Evolutionary conservation across 1,284 basidiomycete genomes (phyloP), one percentile per base, ranked within the genome.

Genomic region (Pholiota adiposa): DNA sequence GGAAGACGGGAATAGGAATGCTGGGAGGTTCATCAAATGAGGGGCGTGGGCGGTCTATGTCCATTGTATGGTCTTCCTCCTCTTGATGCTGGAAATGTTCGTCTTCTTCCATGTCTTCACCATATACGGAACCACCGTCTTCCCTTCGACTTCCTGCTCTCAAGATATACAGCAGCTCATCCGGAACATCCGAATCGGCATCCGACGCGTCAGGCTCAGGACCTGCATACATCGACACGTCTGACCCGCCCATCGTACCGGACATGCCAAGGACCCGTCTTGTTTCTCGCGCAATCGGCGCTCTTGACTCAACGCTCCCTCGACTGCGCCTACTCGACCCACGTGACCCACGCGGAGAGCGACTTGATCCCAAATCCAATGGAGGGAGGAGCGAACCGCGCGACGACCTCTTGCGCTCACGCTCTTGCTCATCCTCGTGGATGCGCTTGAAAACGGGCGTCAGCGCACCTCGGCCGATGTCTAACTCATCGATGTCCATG

Each of bases 101-200:
- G 19, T 56, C 34, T n/a, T 44, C 44, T 12, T 68, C 56, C 4
- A 58, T 55, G 0, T 58, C 53, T 1, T 61, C 51, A 12, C 67
- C 58, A 64, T 79, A 80, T 2, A 81, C 79, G 33, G 83, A 63
- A 0, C 78, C 82, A 52, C 82, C 81, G 2, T 79, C 18, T 21
- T 46, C 44, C 70, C 29, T 14, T 41, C 34, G n/a, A 65, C 55
- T 5, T 58, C 57, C 0, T 58, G 54, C 4, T 59, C 53, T 9
- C 67, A 92, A 70, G 51, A 92, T 85, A 14, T 78, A 77, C 63
- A 86, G 85, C 52, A 93, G 72, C 70, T 93, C 90, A 50, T 89
- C 83, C 0, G 90, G 89, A 29, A 93, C 88, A 65, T 93, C 91
- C 1, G 85, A 89, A 66, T 91, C 86, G 0, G 54, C 43, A 33